A percentile compares a stretch with the other conserved stretches of the same genome.
phyloP scores from a whole-genome alignment of 768 basidiomycete species.

The Candolleomyces eurysporus region DNA sequence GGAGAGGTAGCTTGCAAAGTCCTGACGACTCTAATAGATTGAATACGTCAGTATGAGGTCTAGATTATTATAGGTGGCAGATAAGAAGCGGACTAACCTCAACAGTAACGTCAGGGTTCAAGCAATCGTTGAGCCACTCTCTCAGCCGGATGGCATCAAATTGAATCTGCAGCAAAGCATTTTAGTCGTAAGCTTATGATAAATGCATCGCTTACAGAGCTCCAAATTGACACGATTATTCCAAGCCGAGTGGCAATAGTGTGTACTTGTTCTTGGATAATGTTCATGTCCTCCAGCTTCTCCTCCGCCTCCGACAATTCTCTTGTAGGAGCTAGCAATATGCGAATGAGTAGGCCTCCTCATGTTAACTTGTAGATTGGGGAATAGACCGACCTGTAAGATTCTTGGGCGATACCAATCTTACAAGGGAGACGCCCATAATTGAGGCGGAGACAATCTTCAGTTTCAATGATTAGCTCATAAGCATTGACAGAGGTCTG shows the following conservation, averaged over 20 bases:
- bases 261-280: background rate
- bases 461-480: no score
- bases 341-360: no score
- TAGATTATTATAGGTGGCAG: no score
- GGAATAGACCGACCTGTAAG: no score
- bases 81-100: no score
- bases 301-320: background rate
- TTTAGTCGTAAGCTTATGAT: background rate
- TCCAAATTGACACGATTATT: background rate
- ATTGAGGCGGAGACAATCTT: no score
- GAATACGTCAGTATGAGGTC: no score
- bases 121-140: background rate
- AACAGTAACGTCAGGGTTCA: background rate
- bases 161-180: background rate
- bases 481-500: no score
- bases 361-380: no score
- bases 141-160: background rate
- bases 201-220: background rate
- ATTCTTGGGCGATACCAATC: no score
- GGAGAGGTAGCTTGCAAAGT: background rate
- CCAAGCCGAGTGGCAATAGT: background rate
- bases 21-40: no score
- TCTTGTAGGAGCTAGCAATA: background rate
- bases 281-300: background rate
- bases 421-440: no score